A percentile compares a stretch with the other conserved stretches of the same genome.
phyloP scores from a whole-genome alignment of 768 basidiomycete species.

The Pisolithus marmoratus region DNA sequence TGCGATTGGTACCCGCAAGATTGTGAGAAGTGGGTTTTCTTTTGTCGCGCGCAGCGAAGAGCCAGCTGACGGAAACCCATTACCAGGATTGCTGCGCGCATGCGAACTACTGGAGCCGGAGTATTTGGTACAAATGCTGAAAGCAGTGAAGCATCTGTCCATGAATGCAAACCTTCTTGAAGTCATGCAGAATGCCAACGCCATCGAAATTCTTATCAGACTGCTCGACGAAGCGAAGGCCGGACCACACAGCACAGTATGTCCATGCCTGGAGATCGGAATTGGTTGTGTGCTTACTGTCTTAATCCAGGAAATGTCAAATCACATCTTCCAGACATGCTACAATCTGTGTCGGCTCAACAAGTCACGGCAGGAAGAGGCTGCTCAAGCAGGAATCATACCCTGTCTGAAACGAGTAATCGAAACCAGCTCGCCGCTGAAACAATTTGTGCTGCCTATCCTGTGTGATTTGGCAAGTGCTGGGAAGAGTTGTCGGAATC shows the following conservation, averaged over 20 bases:
- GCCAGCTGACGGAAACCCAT: slow-evolving; percentile 1
- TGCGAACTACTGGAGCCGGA: slow-evolving; percentile 86
- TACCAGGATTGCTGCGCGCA: slow-evolving; percentile 74
- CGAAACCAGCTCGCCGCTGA: slow-evolving; percentile 83
- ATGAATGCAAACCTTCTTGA: slow-evolving; percentile 90
- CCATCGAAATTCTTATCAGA: slow-evolving; percentile 84
- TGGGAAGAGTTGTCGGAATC: slow-evolving; percentile 83
- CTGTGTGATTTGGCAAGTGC: slow-evolving; percentile 95
- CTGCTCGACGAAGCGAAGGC: slow-evolving; percentile 78
- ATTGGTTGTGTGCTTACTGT: not conserved
- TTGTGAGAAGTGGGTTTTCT: slow-evolving; percentile 70
- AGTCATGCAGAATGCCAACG: slow-evolving; percentile 92
- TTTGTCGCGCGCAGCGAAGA: not conserved
- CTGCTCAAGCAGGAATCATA: slow-evolving; percentile 92
- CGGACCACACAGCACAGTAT: slow-evolving; percentile 74
- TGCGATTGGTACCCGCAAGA: slow-evolving; percentile 85
- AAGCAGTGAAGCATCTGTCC: slow-evolving; percentile 93
- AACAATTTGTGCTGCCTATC: slow-evolving; percentile 95
- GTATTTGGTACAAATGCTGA: slow-evolving; percentile 82
- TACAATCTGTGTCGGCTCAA: slow-evolving; percentile 95
- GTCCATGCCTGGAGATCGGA: slow-evolving; percentile 19
- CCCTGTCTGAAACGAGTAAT: slow-evolving; percentile 89
- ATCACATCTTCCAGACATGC: slow-evolving; percentile 95
- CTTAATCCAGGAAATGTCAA: slow-evolving; percentile 87
- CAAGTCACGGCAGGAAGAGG: slow-evolving; percentile 93